Conservation (phyloP, 352 stramenopile species). For the Globisporangium recalcitrans region DNA sequence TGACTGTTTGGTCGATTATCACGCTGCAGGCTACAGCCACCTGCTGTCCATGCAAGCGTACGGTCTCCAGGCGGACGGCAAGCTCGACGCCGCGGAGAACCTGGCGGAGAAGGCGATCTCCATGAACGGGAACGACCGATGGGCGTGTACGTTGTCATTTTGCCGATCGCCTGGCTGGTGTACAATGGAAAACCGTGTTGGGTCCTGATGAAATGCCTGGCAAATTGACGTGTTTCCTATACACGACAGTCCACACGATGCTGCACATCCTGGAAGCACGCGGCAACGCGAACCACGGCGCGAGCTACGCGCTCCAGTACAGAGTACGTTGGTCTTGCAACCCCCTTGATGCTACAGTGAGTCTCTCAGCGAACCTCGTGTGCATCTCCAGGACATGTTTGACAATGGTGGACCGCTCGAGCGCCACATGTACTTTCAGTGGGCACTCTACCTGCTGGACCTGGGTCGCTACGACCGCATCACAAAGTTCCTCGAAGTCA, state of each 20-base stretch:
- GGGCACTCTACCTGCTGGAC: constrained; percentile 76
- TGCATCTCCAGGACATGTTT: constrained; percentile 41
- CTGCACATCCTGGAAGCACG: constrained; percentile 70
- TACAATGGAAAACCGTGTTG: too few species aligned
- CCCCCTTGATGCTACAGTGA: background rate
- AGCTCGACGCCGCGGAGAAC: constrained; percentile 58
- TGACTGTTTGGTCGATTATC: background rate
- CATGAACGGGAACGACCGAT: constrained; percentile 82
- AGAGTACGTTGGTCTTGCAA: constrained; percentile 23
- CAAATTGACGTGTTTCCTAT: background rate
- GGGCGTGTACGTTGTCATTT: constrained; percentile 61
- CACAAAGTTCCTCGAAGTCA: constrained; percentile 70
- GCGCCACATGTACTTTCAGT: constrained; percentile 77
- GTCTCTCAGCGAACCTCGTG: background rate
- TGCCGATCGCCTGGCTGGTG: too few species aligned
- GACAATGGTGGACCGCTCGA: constrained; percentile 72
- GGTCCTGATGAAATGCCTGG: background rate
- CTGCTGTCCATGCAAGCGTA: constrained; percentile 82
- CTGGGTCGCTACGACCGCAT: constrained; percentile 80
- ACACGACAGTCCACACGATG: constrained; percentile 84
- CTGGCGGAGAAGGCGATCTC: constrained; percentile 77
- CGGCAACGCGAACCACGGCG: constrained; percentile 80
- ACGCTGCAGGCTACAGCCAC: constrained; percentile 54
- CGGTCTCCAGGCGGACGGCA: constrained; percentile 58
- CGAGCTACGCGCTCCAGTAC: constrained; percentile 79